These are phyloP conservation scores for Annona squamosa DNA, from an alignment of 164 flowering plant genomes.

Conservation along the genomic window DNA sequence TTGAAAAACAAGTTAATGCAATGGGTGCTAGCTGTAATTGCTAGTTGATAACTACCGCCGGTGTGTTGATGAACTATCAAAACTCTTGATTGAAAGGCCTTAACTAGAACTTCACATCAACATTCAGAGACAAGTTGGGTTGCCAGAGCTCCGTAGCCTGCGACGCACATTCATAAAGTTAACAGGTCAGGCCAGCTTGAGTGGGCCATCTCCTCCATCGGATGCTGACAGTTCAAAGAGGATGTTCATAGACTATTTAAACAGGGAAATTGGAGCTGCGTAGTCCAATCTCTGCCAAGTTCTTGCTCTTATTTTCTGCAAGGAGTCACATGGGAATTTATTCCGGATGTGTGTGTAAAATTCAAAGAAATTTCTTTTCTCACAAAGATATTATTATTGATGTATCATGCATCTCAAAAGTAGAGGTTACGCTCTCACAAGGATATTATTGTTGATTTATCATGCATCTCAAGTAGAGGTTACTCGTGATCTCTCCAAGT, in stretches of 20 bases:
- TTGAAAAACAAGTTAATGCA: no score
- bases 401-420: background rate
- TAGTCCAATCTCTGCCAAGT: constrained; percentile 11
- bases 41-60: no score
- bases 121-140: constrained; percentile 58
- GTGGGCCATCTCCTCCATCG: constrained; percentile 96
- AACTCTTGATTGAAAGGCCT: constrained; percentile 10
- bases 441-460: background rate
- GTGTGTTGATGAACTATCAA: background rate
- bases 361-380: background rate
- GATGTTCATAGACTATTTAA: constrained; percentile 90
- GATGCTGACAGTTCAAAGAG: constrained; percentile 87
- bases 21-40: no score
- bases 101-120: constrained; percentile 27
- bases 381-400: background rate
- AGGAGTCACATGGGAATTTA: background rate
- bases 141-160: constrained; percentile 86
- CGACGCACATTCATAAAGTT: constrained; percentile 78
- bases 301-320: background rate
- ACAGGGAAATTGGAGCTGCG: constrained; percentile 62
- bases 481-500: background rate
- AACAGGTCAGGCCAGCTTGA: constrained; percentile 87
- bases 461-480: background rate
- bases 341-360: background rate
- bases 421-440: background rate